Evolutionary conservation across 768 basidiomycete genomes (phyloP), one percentile per base, ranked within the genome.

Genomic region (Hygrocybe coccinea): DNA sequence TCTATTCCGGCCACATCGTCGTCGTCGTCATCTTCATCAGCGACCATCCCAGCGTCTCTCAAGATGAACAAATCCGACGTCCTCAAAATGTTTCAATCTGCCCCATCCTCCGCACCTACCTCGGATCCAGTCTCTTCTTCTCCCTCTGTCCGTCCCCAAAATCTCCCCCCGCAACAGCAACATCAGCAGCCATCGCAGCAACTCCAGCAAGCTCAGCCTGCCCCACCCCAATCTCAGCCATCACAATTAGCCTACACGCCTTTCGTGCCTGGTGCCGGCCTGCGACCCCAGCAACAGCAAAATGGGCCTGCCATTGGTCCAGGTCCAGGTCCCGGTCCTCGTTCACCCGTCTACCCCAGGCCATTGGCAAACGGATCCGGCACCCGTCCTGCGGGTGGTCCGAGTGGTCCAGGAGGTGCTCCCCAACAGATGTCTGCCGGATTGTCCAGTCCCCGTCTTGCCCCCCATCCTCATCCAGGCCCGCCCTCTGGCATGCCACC

Each of bases 401-500:
- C 82, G 52, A 81, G 78, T 67, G 80, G 76, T 54, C 73, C 76
- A 19, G 39, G 33, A 5, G 69, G 78, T 50, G 79, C 79, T 38
- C 77, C 81, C 22, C 71, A 76, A 6, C 67, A 71, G 15, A 74
- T 79, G 55, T 74, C 83, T 38, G 64, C 80, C 4, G 79, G 74
- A n/a, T 65, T 86, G 69, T 71, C 82, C 36, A 89, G 86, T 67
- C 89, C 88, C 33, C 80, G 87, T 59, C 71, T 89, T 66, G 80
- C 75, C 22, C 78, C 83, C 25, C 82, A 79, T 63, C 79, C 82
- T 33, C 80, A 81, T 58, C 76, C 76, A 56, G 75, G 72, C 14
- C 83, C 79, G 57, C 77, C 80, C 22, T 65, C 79, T 12, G 78
- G 73, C 19, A 75, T 85, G 70, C 78, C 81, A 25, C 71, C 79